Conservation (phyloP, 257 asterid species). For the Lithospermum erythrorhizon region DNA sequence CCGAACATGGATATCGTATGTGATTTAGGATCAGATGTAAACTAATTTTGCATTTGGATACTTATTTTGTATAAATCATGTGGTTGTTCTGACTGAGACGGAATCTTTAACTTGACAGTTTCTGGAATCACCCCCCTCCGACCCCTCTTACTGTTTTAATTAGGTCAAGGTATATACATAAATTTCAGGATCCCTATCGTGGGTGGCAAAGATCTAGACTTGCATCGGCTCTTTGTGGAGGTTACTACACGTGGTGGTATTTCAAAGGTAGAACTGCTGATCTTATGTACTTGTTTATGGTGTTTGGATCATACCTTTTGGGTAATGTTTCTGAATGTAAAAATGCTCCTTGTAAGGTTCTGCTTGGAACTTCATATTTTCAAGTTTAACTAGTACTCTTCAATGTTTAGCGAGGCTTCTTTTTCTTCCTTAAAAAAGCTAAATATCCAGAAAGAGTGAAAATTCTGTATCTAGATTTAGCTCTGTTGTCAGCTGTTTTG, state of each 20-base stretch:
- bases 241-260: slow-evolving; percentile 89
- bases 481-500: no score
- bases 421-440: not conserved
- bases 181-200: slow-evolving; percentile 58
- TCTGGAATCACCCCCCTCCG: not conserved
- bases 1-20: not conserved
- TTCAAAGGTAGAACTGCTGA: slow-evolving; percentile 34
- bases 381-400: not conserved
- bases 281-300: not conserved
- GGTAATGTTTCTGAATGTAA: not conserved
- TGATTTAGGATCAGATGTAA: not conserved
- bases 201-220: slow-evolving; percentile 66
- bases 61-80: not conserved
- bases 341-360: not conserved
- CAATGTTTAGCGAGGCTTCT: not conserved
- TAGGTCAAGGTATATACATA: not conserved
- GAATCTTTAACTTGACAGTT: not conserved
- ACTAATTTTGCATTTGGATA: not conserved
- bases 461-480: not conserved
- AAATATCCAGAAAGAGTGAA: not conserved
- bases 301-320: not conserved
- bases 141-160: not conserved
- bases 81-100: not conserved
- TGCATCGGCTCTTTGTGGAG: slow-evolving; percentile 73
- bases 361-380: not conserved